Conservation (phyloP, 208 protist genomes). For the Acanthamoeba royreba region DNA sequence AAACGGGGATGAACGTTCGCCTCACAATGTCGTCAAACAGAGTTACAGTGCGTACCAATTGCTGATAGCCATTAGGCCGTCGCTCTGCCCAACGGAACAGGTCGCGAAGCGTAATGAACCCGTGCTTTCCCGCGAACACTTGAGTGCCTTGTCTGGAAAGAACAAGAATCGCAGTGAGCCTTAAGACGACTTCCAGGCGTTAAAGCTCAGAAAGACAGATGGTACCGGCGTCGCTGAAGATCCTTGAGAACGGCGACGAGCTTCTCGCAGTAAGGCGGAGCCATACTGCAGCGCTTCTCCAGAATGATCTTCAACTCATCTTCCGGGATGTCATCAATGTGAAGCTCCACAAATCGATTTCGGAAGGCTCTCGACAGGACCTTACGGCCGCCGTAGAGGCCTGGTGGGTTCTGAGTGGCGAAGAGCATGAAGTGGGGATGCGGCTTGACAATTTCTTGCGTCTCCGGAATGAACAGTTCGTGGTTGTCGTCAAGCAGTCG, state of each 20-base stretch:
- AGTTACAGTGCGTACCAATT: neutral
- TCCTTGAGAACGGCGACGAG: conserved; percentile 95
- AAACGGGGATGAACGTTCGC: conserved; percentile 75
- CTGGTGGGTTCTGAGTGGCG: conserved; percentile 99
- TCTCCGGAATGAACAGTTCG: conserved; percentile 99
- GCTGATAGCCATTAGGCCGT: conserved; percentile 85
- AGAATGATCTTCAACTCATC: conserved; percentile 97
- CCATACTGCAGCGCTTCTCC: conserved; percentile 90
- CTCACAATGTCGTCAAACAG: too few species aligned
- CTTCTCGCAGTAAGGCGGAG: conserved; percentile 88
- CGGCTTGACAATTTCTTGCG: conserved; percentile 91
- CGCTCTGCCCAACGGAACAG: conserved; percentile 99
- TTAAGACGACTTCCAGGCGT: neutral
- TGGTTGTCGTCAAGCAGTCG: conserved; percentile 99
- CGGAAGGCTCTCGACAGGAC: conserved; percentile 98
- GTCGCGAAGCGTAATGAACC: conserved; percentile 99
- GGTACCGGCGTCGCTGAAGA: conserved; percentile 84
- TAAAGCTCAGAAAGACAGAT: neutral
- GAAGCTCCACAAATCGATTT: conserved; percentile 99
- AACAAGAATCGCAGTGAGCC: neutral
- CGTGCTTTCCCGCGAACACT: conserved; percentile 97
- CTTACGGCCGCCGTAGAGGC: conserved; percentile 96
- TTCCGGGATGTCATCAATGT: conserved; percentile 98
- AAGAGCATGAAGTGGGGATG: conserved; percentile 99
- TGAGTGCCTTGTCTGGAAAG: conserved; percentile 80